These are phyloP conservation scores for Fragaria vesca DNA, from an alignment of 306 rosid species.

Conservation along the genomic window DNA sequence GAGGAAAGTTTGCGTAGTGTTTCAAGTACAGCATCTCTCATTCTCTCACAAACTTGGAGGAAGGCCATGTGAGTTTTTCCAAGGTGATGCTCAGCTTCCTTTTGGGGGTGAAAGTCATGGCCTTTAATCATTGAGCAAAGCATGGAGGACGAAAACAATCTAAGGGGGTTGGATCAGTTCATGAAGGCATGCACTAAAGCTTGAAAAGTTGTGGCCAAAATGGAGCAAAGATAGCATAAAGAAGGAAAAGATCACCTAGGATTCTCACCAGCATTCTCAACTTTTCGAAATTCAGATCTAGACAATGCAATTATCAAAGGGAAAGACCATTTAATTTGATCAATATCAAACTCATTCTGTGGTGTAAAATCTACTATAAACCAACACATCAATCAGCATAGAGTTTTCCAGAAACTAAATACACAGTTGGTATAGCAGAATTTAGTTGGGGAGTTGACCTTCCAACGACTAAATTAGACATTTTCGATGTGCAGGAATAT, in stretches of 20 bases:
- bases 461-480: conserved; percentile 32
- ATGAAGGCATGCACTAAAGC: conserved; percentile 4
- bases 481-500: conserved; percentile 16
- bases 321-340: not conserved
- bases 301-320: not conserved
- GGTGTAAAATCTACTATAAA: not conserved
- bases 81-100: not conserved
- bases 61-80: not conserved
- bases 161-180: not conserved
- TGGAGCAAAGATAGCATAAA: not conserved
- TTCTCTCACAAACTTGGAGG: conserved; percentile 5
- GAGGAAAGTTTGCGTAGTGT: not conserved
- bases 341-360: not conserved
- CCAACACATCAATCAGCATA: not conserved
- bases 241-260: conserved; percentile 35
- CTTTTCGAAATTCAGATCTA: conserved; percentile 2
- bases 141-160: not conserved
- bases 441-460: conserved; percentile 42
- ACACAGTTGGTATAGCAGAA: conserved; percentile 27
- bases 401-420: not conserved
- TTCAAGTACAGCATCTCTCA: not conserved
- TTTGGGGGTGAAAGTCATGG: conserved; percentile 1
- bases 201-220: conserved; percentile 18
- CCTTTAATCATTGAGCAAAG: conserved; percentile 8
- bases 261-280: conserved; percentile 31